Conservation (phyloP, 2,329 filamentous ascomycete species). For the Penicillium sp. region DNA sequence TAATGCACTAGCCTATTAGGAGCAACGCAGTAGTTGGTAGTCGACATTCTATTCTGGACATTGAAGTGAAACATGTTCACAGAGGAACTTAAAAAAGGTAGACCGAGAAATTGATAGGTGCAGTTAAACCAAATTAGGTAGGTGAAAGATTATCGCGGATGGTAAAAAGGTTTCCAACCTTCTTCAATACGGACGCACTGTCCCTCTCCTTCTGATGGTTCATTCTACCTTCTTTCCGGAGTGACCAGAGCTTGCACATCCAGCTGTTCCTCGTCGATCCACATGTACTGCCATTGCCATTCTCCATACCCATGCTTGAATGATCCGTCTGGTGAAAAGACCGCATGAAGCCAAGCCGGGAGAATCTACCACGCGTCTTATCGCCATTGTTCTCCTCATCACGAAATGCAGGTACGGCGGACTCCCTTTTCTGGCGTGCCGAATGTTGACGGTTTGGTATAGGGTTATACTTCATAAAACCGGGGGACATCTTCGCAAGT, state of each 20-base stretch:
- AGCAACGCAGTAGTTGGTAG: no score
- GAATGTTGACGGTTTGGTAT: background rate
- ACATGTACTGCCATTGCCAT: background rate
- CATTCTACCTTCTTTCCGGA: background rate
- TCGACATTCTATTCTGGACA: background rate
- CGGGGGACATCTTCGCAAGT: conserved; percentile 31
- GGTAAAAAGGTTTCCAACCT: background rate
- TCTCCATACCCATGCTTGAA: background rate
- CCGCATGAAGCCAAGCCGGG: background rate
- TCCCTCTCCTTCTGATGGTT: background rate
- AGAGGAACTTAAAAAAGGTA: background rate
- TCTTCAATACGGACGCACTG: background rate
- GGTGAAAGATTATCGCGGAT: background rate
- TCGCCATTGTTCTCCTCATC: background rate
- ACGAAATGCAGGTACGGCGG: no score
- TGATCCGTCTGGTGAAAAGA: background rate
- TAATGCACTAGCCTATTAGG: no score
- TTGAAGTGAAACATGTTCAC: background rate
- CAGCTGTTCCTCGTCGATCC: background rate
- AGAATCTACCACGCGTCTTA: background rate
- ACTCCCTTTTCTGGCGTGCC: background rate
- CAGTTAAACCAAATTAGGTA: background rate
- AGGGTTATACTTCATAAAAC: conserved; percentile 6
- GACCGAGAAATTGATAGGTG: background rate
- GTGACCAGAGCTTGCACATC: background rate